Evolutionary conservation across 2,329 filamentous ascomycete genomes (phyloP), one percentile per base, ranked within the genome.

Genomic region (Periconia sp.): DNA sequence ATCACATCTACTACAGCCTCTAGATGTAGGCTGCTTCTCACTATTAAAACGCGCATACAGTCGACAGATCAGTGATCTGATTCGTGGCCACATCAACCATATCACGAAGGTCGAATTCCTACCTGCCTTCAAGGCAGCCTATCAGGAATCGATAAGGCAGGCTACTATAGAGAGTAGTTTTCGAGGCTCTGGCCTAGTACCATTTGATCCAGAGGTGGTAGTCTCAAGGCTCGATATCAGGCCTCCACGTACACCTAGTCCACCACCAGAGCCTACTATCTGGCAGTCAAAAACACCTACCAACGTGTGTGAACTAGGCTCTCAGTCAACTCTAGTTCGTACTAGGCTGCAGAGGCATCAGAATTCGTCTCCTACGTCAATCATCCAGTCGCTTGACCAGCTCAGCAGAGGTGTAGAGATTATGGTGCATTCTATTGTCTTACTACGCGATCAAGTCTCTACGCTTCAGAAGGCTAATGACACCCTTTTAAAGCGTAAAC

Each of bases 21-120:
- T 74, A 32, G 57, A 74, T 65, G 50, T 72, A 26, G 56, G 54
- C 12, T 65, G 55, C 49, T 74, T 74, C 54, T 35, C 52, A 30
- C 50, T 58, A 15, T 46, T 72, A 8, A 72, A 71, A 45, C 26
- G 32, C 9, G 43, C 41, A 43, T 70, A 71, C 40, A 31, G 59
- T 33, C 23, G 52, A 19, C 18, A 59, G 37, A 55, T 72, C 29
- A 40, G 58, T 42, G 37, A 37, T 10, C 57, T 63, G 35, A 61
- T 63, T 10, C 46, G 55, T 35, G 29, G 36, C 13, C 25, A 48
- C 43, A 58, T 68, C 30, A 59, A 52, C 43, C 47, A 65, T 32
- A 63, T 69, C 30, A 36, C 18, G 8, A 47, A 50, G 31, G 9
- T 21, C 13, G 16, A n/a, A 10, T 37, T 42, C 16, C 33, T 40